Base-by-base conservation (phyloP, 2,329 filamentous ascomycete genomes). In the Lecanicillium sp. region DNA sequence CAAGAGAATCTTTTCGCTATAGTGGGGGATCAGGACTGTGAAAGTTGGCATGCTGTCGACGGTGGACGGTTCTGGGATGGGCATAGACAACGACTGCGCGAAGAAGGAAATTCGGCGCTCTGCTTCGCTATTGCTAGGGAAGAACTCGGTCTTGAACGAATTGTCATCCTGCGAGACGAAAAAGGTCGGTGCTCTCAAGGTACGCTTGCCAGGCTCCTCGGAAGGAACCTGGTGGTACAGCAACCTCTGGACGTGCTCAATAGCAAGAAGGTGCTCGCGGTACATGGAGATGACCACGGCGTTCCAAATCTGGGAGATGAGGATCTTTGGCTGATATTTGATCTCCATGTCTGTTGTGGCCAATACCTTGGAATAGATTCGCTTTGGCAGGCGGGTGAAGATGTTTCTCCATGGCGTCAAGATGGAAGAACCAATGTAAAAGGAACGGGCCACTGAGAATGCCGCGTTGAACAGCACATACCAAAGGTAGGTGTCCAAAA, bases 1-100 rank as follows among this genome's bases (percentile, higher is more conserved):
- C 3, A 97, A 71, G 2, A 98, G 77, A 46, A 98, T 98, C 80
- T 98, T 98, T 57, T 98, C 92, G 52, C 88, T 81, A 66, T 98
- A 98, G 59, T 98, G 92, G 34, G 92, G 92, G 62, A 98, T 96
- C 66, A 98, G 70, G 44, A 98, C 92, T 0, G 89, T 96, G 66
- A 98, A 98, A 0, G 92, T 97, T 2, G 92, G 92, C 92, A 98
- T 98, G 66, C 98, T 98, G 62, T 98, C 92, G 18, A 98, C 92
- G 0, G 92, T 92, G 0, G 97, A 70, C 30, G 92, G 92, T 68
- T 98, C 92, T 0, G 92, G 92, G 52, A 98, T 98, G 1, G 92
- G 92, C 1, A 89, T 97, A 0, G 92, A 96, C 15, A 98, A 68
- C 9, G 92, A 98, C 62, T 98, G 92, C 0, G 92, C 92, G 58